A percentile compares a stretch with the other conserved stretches of the same genome.
Evolutionary conservation across 371 early-diverging fungal species (phyloP).

Genomic region (Mortierella sp.): DNA sequence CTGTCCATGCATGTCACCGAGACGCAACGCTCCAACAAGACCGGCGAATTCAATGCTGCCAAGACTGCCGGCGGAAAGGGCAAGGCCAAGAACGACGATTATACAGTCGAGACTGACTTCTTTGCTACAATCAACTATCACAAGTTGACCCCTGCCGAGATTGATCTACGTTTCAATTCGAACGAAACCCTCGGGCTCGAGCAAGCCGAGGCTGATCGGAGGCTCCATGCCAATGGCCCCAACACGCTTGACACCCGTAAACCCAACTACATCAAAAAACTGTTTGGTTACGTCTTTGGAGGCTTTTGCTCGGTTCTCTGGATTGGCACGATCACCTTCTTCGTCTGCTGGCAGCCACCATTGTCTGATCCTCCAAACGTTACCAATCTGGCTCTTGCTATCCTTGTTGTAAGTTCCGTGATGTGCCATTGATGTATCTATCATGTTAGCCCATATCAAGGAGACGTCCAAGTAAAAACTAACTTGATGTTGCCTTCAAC

Average conservation of each 20-base stretch:
- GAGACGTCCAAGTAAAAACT: neutral
- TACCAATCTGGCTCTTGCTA: constrained; percentile 59
- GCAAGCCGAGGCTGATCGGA: constrained; percentile 49
- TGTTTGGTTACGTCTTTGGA: constrained; percentile 59
- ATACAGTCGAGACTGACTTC: constrained; percentile 23
- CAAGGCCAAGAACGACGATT: constrained; percentile 17
- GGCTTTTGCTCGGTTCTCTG: constrained; percentile 63
- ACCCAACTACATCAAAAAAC: constrained; percentile 58
- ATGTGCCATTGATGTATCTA: neutral
- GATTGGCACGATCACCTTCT: constrained; percentile 58
- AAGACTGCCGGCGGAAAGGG: constrained; percentile 16
- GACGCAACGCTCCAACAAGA: constrained; percentile 36
- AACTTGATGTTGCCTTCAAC: neutral
- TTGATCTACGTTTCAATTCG: constrained; percentile 60
- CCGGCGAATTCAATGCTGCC: constrained; percentile 16
- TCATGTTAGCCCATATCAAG: no score
- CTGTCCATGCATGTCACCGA: constrained; percentile 50
- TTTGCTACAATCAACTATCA: constrained; percentile 52
- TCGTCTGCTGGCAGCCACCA: constrained; percentile 59
- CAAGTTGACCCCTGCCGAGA: constrained; percentile 50
- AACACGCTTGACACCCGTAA: constrained; percentile 61
- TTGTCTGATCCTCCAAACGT: constrained; percentile 53
- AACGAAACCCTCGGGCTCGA: no score
- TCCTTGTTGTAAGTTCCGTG: constrained; percentile 53
- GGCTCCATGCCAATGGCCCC: constrained; percentile 60